Evolutionary conservation across 23 red algal genomes (phyloP).

Genomic region (Chondrus crispus): DNA sequence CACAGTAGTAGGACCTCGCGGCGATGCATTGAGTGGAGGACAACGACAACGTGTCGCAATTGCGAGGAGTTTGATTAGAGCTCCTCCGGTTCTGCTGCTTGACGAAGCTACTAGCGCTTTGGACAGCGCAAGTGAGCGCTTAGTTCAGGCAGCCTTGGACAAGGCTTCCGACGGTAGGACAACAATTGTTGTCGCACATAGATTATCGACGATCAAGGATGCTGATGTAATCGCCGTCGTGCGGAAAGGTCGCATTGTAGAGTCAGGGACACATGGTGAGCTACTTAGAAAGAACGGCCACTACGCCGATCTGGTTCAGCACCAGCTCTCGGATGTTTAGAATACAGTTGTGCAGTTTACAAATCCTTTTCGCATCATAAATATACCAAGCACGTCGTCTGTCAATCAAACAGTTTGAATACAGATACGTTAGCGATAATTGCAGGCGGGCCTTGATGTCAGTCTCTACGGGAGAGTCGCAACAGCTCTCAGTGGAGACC

Average conservation of each 20-base stretch:
- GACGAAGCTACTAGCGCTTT: slow-evolving; percentile 93
- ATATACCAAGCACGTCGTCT: no score
- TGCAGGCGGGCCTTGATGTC: no score
- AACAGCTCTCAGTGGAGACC: no score
- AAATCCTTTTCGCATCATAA: no score
- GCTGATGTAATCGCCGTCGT: slow-evolving; percentile 81
- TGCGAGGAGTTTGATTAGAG: slow-evolving; percentile 74
- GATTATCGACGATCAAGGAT: slow-evolving; percentile 75
- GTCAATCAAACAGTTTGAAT: no score
- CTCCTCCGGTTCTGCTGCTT: slow-evolving; percentile 67
- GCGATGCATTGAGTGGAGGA: slow-evolving; percentile 76
- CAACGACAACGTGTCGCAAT: slow-evolving; percentile 96
- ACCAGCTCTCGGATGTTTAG: slow-evolving; percentile 49
- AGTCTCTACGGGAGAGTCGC: no score
- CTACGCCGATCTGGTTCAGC: slow-evolving; percentile 44
- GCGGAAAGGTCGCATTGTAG: slow-evolving; percentile 75
- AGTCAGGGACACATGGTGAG: slow-evolving; percentile 72
- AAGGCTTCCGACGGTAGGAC: slow-evolving; percentile 61
- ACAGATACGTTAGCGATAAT: no score
- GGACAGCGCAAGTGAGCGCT: slow-evolving; percentile 74
- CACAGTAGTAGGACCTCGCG: slow-evolving; percentile 80
- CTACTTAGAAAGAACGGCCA: slow-evolving; percentile 62
- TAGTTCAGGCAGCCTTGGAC: slow-evolving; percentile 80
- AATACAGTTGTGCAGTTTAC: no score
- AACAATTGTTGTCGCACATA: slow-evolving; percentile 86